Percentiles rank a stretch among this genome's conserved stretches.
Conservation (phyloP, 768 basidiomycete species). For the Trametes maxima region DNA sequence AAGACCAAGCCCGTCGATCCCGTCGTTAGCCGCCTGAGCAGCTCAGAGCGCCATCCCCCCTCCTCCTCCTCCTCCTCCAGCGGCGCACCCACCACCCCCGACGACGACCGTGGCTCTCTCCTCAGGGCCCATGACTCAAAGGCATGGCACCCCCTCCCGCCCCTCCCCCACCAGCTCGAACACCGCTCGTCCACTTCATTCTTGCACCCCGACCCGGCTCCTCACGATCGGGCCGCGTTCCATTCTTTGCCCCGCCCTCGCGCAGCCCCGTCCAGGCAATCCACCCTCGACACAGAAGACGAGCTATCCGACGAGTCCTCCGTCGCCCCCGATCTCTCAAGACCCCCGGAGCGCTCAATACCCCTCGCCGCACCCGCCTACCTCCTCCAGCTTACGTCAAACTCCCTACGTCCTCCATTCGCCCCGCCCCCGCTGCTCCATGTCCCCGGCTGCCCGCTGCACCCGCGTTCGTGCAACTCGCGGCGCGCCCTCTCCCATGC, state of each 20-base stretch:
- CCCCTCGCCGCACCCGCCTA: slow-evolving; percentile 36
- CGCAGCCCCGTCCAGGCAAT: slow-evolving; percentile 12
- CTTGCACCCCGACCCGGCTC: slow-evolving; percentile 11
- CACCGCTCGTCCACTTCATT: slow-evolving; percentile 14
- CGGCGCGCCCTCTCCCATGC: slow-evolving; percentile 36
- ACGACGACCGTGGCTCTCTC: slow-evolving; percentile 40
- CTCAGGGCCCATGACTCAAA: slow-evolving; percentile 17
- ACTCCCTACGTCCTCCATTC: slow-evolving; percentile 44
- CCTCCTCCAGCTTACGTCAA: slow-evolving; percentile 47
- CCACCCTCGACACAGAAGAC: slow-evolving; percentile 21
- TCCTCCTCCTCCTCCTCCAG: slow-evolving; percentile 62
- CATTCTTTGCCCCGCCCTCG: slow-evolving; percentile 10
- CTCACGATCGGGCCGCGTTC: slow-evolving; percentile 8
- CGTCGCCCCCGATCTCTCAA: slow-evolving; percentile 16
- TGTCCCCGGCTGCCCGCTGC: slow-evolving; percentile 39
- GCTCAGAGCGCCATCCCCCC: slow-evolving; percentile 18
- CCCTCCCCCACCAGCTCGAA: slow-evolving; percentile 9
- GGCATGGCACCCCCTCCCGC: slow-evolving; percentile 16
- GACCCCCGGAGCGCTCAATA: slow-evolving; percentile 19
- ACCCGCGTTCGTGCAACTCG: slow-evolving; percentile 60
- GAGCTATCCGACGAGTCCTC: slow-evolving; percentile 23
- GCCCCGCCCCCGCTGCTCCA: slow-evolving; percentile 54
- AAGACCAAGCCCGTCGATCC: slow-evolving; percentile 35
- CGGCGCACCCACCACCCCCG: slow-evolving; percentile 57
- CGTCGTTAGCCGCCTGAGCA: slow-evolving; percentile 37